Evolutionary conservation across 2,329 filamentous ascomycete genomes (phyloP).

Genomic region (Arthrobotrys musiformis): DNA sequence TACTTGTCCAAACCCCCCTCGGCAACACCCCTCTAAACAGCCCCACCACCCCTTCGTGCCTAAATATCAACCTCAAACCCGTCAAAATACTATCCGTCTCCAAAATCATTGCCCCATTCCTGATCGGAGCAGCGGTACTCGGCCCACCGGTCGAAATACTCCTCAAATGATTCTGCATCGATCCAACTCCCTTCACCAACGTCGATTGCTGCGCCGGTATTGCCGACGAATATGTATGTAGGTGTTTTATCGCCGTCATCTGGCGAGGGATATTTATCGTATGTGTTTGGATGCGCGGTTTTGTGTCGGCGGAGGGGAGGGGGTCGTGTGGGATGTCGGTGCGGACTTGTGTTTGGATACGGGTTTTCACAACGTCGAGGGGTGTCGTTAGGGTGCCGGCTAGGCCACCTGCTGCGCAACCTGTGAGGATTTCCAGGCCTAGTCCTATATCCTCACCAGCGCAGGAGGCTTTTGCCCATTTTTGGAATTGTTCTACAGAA

Average conservation of each 20-base stretch:
- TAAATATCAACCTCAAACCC: conserved; percentile 87
- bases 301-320: conserved; percentile 38
- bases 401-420: conserved; percentile 87
- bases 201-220: conserved; percentile 58
- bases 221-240: conserved; percentile 36
- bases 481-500: conserved; percentile 79
- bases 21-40: conserved; percentile 97
- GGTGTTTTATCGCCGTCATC: conserved; percentile 58
- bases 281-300: conserved; percentile 57
- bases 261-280: conserved; percentile 55
- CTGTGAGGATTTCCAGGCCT: conserved; percentile 85
- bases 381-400: conserved; percentile 95
- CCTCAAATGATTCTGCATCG: conserved; percentile 57
- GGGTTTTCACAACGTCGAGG: conserved; percentile 95
- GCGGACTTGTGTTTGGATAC: conserved; percentile 90
- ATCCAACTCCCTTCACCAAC: conserved; percentile 51
- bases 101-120: conserved; percentile 80
- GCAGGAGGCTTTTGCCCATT: conserved; percentile 77
- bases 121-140: conserved; percentile 78
- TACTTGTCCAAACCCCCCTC: conserved; percentile 93
- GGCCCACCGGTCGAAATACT: conserved; percentile 88
- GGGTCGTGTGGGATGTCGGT: conserved; percentile 63
- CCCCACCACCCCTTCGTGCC: conserved; percentile 84
- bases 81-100: conserved; percentile 90
- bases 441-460: conserved; percentile 85